Conservation (phyloP, 2,329 filamentous ascomycete species). For the Trichoderma aggressivum region DNA sequence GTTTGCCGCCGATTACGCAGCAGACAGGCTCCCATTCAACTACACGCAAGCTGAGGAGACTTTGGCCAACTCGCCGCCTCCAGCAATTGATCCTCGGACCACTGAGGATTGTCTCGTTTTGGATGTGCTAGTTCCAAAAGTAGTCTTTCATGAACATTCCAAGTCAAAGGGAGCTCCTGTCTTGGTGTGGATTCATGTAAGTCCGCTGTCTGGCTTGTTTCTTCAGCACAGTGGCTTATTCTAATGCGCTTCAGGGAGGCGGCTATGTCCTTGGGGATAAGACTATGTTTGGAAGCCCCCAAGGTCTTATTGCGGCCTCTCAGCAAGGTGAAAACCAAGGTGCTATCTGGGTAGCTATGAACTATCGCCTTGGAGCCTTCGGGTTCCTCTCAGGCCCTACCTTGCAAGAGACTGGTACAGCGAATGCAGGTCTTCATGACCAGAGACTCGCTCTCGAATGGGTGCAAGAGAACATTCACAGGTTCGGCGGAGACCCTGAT, state of each 20-base stretch:
- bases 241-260: not conserved
- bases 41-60: not conserved
- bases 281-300: not conserved
- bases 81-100: not conserved
- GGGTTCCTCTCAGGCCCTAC: not conserved
- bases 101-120: not conserved
- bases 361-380: not conserved
- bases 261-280: not conserved
- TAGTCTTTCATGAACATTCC: not conserved
- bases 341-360: not conserved
- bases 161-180: not conserved
- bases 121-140: not conserved
- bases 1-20: not conserved
- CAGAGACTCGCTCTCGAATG: not conserved
- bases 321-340: not conserved
- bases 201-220: not conserved
- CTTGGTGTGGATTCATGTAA: not conserved
- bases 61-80: not conserved
- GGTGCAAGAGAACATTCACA: not conserved
- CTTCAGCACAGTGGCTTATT: not conserved
- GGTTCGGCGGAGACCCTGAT: not conserved
- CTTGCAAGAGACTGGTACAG: not conserved
- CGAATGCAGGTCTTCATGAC: not conserved
- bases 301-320: not conserved
- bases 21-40: not conserved